phyloP scores from a whole-genome alignment of 129 eudicot genomes.

The Flaveria ramosissima region DNA sequence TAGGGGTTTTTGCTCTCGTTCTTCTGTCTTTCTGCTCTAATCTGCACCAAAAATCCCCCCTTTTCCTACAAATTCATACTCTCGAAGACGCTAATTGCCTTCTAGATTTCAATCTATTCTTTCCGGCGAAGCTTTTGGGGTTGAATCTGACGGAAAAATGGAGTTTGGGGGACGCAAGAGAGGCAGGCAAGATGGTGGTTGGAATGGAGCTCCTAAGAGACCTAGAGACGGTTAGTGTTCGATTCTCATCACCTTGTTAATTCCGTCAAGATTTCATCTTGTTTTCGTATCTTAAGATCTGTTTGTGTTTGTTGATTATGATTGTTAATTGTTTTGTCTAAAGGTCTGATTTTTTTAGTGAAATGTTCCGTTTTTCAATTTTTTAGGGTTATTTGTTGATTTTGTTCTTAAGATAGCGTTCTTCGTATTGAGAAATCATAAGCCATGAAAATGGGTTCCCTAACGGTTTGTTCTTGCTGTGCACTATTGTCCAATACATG shows the following conservation, averaged over 20 bases:
- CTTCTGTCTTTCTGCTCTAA: background rate
- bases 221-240: conserved; percentile 55
- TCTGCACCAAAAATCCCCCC: background rate
- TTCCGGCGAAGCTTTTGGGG: background rate
- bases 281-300: conserved; percentile 6
- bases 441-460: background rate
- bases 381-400: conserved; percentile 13
- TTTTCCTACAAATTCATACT: background rate
- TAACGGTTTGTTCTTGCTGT: too few species aligned
- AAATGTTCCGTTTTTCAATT: conserved; percentile 1
- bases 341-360: conserved; percentile 9
- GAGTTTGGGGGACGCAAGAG: conserved; percentile 61
- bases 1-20: conserved; percentile 27
- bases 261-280: background rate
- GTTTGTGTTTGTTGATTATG: too few species aligned
- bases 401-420: background rate
- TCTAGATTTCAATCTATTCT: background rate
- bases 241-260: background rate
- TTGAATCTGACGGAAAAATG: conserved; percentile 47
- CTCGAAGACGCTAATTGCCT: background rate
- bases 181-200: conserved; percentile 52
- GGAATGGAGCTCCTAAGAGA: conserved; percentile 55
- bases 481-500: background rate
- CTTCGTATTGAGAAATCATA: background rate
- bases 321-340: too few species aligned